Percentiles rank a stretch among this genome's conserved stretches.
These are phyloP conservation scores for Aspergillus flavus DNA, from an alignment of 2,329 filamentous ascomycete genomes.

Conservation along the genomic window DNA sequence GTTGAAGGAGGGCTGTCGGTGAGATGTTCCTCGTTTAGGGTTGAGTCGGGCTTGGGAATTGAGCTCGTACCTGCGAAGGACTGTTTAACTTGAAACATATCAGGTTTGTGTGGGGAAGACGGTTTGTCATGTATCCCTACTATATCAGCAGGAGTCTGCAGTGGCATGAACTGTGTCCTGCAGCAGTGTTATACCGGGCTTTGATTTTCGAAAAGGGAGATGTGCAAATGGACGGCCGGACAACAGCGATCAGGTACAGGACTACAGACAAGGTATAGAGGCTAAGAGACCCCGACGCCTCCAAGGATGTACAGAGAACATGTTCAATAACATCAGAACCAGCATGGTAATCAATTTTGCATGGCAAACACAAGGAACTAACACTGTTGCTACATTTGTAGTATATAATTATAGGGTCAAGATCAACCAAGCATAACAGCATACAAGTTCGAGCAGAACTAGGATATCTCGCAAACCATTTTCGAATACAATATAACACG, in stretches of 20 bases:
- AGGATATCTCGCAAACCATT: slow-evolving; percentile 15
- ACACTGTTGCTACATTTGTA: not conserved
- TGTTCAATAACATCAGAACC: not conserved
- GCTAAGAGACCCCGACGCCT: not conserved
- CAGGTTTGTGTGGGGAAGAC: not conserved
- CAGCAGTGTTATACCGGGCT: not conserved
- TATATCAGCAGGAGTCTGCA: too few relatives aligned
- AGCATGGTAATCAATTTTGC: not conserved
- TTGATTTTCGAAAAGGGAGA: not conserved
- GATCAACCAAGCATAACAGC: not conserved
- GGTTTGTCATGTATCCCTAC: too few relatives aligned
- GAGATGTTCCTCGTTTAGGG: too few relatives aligned
- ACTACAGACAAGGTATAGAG: not conserved
- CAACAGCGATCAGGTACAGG: not conserved
- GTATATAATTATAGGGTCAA: not conserved
- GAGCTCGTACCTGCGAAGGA: too few relatives aligned
- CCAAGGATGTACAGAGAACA: not conserved
- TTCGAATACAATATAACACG: not conserved
- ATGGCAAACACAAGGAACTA: not conserved
- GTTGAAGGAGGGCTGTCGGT: too few relatives aligned
- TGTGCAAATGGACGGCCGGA: not conserved
- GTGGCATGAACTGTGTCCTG: not conserved
- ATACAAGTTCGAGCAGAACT: not conserved
- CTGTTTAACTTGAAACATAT: not conserved
- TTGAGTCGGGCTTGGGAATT: too few relatives aligned